Base-by-base conservation (phyloP, 148 eudicot species). In the Diospyros lotus region DNA sequence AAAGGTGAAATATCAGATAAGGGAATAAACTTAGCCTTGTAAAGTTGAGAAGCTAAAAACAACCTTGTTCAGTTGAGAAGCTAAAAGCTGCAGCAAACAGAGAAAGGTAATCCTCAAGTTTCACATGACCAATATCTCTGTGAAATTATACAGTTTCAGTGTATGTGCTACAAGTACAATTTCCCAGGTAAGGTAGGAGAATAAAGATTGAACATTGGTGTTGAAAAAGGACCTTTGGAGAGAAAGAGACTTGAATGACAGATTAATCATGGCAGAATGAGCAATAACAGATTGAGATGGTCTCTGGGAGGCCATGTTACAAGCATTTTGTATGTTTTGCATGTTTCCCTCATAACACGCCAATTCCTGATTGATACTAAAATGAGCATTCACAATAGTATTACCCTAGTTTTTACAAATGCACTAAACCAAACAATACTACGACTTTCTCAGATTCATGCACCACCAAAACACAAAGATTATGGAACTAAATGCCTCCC, bases 261-360 rank as follows among this genome's bases (percentile, higher is more conserved):
- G 90, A 71, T 76, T 85, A 51, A 86, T 87, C 83, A 85, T 89
- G 93, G 80, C 90, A 40, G 93, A 87, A 48, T 85, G 88, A 73
- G 93, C 88, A 58, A 82, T 86, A 48, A 83, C 84, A 64, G 87
- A 85, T 66, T 60, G 83, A 38, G 90, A 87, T 58, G 90, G 93
- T 89, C 71, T 39, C 80, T 28, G 90, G 88, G 76, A 85, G 90
- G 54, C 76, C 82, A 65, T 84, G 93, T 90, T 85, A 83, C 69
- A 86, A 87, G 79, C 93, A 89, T 75, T 69, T 86, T 86, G 89
- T 86, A 80, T 17, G 86, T 66, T 50, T 60, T 72, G 42, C 64
- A 44, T 52, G 11, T 13, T 2, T 54, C 10, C 28, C 28, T 28
- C 28, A 28, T 28, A 28, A 44, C 10, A 59, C 28, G n/a, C 18